Base-by-base conservation (phyloP, 768 basidiomycete species). In the Leucocoprinus leucothites region DNA sequence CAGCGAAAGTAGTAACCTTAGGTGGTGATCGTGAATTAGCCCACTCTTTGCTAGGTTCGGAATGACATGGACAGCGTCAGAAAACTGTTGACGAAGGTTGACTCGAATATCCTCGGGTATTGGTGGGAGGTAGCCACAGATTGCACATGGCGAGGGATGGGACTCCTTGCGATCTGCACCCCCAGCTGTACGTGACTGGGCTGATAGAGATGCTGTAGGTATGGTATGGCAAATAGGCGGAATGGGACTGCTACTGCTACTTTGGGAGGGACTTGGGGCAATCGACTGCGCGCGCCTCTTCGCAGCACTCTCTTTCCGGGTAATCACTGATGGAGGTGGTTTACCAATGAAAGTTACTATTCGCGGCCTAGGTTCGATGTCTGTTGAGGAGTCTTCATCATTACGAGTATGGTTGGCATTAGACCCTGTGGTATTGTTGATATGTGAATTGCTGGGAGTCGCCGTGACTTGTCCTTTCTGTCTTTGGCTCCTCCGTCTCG, bases 11-110 rank as follows among this genome's bases (percentile, higher is more conserved):
- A 66, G 40, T 35, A 58, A 13, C 2, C 58, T 49, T 9, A 61
- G 56, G 38, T 61, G 60, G 14, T 48, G 55, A 28, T 59, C 58
- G 21, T 57, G 53, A n/a, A 51, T 24, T 13, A 61, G 28, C 21
- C 60, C 58, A 28, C 38, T 53, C 2, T n/a, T 24, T 14, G 28
- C 48, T 21, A 61, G 43, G 14, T 14, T 22, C 3, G 51, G 24
- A 6, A 58, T 14, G 8, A 57, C 55, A n/a, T 57, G 55, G 4
- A 42, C 24, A 24, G 53, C 41, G 35, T 48, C 40, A 16, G 43
- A 41, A 22, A 61, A 53, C 24, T 49, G 21, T 5, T 25, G 24
- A 8, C 14, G 24, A 11, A 61, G 41, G 16, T 36, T 42, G 9
- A 25, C 13, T 13, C 11, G 57, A 4, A 51, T 38, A 6, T 53